A percentile compares a stretch with the other conserved stretches of the same genome.
phyloP scores from a whole-genome alignment of 805 yeast genomes.

The Helenozyma baotianmanensis region DNA sequence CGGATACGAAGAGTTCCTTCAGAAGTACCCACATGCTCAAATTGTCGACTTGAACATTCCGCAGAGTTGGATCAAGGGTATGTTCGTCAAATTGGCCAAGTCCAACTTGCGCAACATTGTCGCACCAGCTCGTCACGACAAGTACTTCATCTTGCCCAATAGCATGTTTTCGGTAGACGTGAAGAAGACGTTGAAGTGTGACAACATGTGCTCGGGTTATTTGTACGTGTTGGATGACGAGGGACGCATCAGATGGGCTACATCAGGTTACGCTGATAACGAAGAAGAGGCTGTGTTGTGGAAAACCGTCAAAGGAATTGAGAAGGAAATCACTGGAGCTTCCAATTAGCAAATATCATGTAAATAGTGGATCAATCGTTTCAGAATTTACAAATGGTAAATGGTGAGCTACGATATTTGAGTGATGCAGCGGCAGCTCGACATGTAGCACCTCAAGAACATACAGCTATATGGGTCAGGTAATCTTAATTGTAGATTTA shows the following conservation, averaged over 20 bases:
- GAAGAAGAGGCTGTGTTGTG: constrained; percentile 61
- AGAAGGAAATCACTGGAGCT: constrained; percentile 42
- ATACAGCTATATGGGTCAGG: too few species aligned
- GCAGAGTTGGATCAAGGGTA: constrained; percentile 66
- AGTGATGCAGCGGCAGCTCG: too few species aligned
- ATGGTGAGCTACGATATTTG: too few species aligned
- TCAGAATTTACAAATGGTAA: too few species aligned
- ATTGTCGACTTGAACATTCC: constrained; percentile 74
- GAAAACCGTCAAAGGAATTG: constrained; percentile 60
- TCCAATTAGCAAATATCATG: too few species aligned
- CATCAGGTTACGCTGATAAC: constrained; percentile 74
- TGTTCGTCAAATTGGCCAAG: constrained; percentile 46
- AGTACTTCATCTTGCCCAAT: constrained; percentile 62
- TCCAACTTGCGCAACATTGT: constrained; percentile 39
- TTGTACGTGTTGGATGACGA: constrained; percentile 70
- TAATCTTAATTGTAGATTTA: too few species aligned
- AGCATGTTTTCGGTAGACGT: constrained; percentile 52
- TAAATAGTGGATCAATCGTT: too few species aligned
- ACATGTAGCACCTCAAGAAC: too few species aligned
- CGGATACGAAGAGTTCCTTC: constrained; percentile 37
- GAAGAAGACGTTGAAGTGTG: constrained; percentile 57
- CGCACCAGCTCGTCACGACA: constrained; percentile 47
- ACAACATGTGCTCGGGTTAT: constrained; percentile 79
- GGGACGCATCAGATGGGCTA: constrained; percentile 85
- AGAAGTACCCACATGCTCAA: constrained; percentile 52